These are phyloP conservation scores for Zymoseptoria brevis DNA, from an alignment of 2,329 filamentous ascomycete genomes.

Conservation along the genomic window DNA sequence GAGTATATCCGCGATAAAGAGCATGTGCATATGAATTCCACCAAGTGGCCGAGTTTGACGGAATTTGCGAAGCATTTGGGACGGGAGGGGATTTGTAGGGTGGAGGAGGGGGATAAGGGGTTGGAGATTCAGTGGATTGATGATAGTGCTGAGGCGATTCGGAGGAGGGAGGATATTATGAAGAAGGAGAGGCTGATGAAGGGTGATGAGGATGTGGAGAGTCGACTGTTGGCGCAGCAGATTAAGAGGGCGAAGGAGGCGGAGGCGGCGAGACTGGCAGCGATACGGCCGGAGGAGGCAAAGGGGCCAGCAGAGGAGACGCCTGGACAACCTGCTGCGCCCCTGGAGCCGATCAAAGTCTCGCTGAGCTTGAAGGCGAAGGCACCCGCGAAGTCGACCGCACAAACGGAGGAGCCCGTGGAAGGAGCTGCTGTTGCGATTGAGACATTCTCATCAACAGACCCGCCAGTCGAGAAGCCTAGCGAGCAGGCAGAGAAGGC, in stretches of 20 bases:
- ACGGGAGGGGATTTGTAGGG: constrained; percentile 75
- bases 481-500: constrained; percentile 3
- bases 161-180: constrained; percentile 69
- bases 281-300: constrained; percentile 38
- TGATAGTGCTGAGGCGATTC: constrained; percentile 76
- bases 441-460: constrained; percentile 24
- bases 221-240: constrained; percentile 74
- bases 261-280: constrained; percentile 51
- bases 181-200: constrained; percentile 81
- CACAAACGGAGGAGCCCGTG: constrained; percentile 7
- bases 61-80: constrained; percentile 86
- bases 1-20: constrained; percentile 82
- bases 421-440: constrained; percentile 23
- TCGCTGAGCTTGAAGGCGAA: constrained; percentile 29
- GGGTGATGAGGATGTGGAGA: constrained; percentile 83
- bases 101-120: constrained; percentile 85
- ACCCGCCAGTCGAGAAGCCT: constrained; percentile 7
- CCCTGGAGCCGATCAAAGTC: constrained; percentile 28
- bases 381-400: constrained; percentile 12
- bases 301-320: constrained; percentile 11
- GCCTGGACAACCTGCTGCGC: constrained; percentile 9
- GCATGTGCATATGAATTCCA: constrained; percentile 91
- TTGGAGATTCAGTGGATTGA: constrained; percentile 86
- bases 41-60: constrained; percentile 77
- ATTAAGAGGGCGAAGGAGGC: constrained; percentile 65